These are phyloP conservation scores for Ceratocystis diversiconidia DNA, from an alignment of 2,329 filamentous ascomycete species.

Conservation along the genomic window DNA sequence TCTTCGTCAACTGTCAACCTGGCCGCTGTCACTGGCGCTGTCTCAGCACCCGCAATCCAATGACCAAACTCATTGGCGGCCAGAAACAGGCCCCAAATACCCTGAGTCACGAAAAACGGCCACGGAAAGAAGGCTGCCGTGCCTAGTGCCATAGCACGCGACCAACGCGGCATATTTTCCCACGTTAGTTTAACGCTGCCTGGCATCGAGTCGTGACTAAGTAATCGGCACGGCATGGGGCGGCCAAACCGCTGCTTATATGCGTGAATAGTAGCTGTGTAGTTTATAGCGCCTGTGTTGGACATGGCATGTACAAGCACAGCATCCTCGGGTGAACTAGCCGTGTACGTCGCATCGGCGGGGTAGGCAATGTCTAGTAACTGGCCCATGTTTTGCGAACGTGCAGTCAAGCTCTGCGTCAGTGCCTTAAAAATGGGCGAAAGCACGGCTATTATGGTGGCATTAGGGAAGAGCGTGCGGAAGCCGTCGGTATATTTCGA, in stretches of 20 bases:
- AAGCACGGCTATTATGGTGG: conserved; percentile 38
- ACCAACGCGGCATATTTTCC: conserved; percentile 36
- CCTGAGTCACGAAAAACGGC: conserved; percentile 35
- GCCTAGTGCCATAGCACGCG: conserved; percentile 38
- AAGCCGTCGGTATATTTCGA: conserved; percentile 42
- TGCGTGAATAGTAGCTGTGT: conserved; percentile 35
- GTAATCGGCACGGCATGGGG: conserved; percentile 34
- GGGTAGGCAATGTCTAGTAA: conserved; percentile 30
- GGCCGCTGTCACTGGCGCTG: conserved; percentile 29
- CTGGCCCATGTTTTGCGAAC: conserved; percentile 33
- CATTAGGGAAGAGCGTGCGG: conserved; percentile 34
- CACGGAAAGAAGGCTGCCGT: conserved; percentile 34
- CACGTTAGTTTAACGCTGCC: conserved; percentile 31
- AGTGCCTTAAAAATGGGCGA: conserved; percentile 33
- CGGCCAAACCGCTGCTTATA: conserved; percentile 29
- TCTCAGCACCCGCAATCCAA: conserved; percentile 28
- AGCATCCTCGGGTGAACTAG: conserved; percentile 22
- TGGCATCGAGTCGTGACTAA: conserved; percentile 40
- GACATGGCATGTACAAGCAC: conserved; percentile 42
- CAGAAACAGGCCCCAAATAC: conserved; percentile 33
- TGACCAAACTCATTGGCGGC: conserved; percentile 25
- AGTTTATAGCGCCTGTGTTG: conserved; percentile 43
- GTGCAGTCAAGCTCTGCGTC: conserved; percentile 30
- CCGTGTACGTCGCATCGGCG: conserved; percentile 15
- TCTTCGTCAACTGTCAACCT: conserved; percentile 22